A percentile compares a stretch with the other conserved stretches of the same genome.
These are phyloP conservation scores for Cladosporium oxysporum DNA, from an alignment of 2,329 filamentous ascomycete genomes.

Conservation along the genomic window DNA sequence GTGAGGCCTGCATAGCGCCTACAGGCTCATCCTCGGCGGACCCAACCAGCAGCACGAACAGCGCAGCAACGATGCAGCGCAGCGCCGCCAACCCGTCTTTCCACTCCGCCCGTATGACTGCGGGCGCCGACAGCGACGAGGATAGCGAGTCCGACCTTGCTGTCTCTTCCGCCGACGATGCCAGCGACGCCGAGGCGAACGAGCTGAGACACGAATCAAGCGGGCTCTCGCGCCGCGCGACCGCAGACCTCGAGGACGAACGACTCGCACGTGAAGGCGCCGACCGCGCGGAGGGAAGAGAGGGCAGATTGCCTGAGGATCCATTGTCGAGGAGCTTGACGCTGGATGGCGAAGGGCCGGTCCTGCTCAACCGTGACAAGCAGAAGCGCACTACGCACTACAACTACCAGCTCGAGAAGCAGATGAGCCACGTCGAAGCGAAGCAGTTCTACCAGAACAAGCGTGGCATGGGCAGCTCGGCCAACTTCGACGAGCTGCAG, in stretches of 20 bases:
- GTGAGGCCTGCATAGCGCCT: slow-evolving; percentile 1
- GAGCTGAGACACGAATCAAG: slow-evolving; percentile 30
- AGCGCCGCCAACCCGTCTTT: slow-evolving; percentile 33
- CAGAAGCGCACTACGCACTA: slow-evolving; percentile 80
- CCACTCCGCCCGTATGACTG: slow-evolving; percentile 26
- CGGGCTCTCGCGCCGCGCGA: slow-evolving; percentile 30
- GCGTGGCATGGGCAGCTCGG: slow-evolving; percentile 10
- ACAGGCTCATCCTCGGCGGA: background rate
- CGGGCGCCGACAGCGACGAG: slow-evolving; percentile 31
- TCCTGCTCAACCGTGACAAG: slow-evolving; percentile 51
- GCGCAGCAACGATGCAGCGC: slow-evolving; percentile 32
- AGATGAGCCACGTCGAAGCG: slow-evolving; percentile 90
- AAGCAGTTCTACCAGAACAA: slow-evolving; percentile 84
- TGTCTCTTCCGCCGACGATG: slow-evolving; percentile 24
- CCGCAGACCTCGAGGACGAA: slow-evolving; percentile 28
- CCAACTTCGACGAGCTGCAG: slow-evolving; percentile 4
- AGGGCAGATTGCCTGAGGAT: slow-evolving; percentile 20
- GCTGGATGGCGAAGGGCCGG: slow-evolving; percentile 31
- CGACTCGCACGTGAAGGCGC: slow-evolving; percentile 1
- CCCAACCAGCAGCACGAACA: background rate
- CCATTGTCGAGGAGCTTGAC: slow-evolving; percentile 22
- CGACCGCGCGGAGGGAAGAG: slow-evolving; percentile 5
- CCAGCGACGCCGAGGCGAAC: slow-evolving; percentile 24
- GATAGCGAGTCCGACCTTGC: slow-evolving; percentile 25
- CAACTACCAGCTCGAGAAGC: slow-evolving; percentile 89